A percentile compares a stretch with the other conserved stretches of the same genome.
These are phyloP conservation scores for Hypomyces rosellus DNA, from an alignment of 2,329 filamentous ascomycete genomes.

Conservation along the genomic window DNA sequence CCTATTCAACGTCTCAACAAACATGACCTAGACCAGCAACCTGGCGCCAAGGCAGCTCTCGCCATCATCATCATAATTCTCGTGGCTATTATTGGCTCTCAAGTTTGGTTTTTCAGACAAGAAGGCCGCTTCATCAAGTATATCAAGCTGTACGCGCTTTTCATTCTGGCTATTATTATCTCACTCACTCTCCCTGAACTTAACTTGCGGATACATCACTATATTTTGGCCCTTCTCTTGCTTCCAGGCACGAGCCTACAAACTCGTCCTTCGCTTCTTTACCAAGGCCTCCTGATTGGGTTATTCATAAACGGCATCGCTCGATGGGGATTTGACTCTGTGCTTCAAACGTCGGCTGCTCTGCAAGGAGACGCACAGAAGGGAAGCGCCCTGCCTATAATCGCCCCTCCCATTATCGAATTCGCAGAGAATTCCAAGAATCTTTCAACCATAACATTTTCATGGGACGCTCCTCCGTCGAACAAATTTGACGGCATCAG, in stretches of 20 bases:
- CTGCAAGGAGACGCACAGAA: slow-evolving; percentile 63
- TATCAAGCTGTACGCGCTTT: slow-evolving; percentile 67
- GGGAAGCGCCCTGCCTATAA: slow-evolving; percentile 54
- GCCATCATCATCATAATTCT: slow-evolving; percentile 70
- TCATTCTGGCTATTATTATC: slow-evolving; percentile 61
- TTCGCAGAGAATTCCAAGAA: slow-evolving; percentile 30
- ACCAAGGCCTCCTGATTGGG: slow-evolving; percentile 83
- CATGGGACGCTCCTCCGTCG: slow-evolving; percentile 40
- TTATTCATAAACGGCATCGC: slow-evolving; percentile 92
- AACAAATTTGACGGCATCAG: slow-evolving; percentile 66
- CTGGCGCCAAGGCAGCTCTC: slow-evolving; percentile 78
- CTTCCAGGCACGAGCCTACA: slow-evolving; percentile 85
- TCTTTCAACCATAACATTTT: slow-evolving; percentile 60
- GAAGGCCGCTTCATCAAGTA: slow-evolving; percentile 76
- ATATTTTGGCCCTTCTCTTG: slow-evolving; percentile 80
- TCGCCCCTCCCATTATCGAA: slow-evolving; percentile 42
- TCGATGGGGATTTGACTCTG: slow-evolving; percentile 85
- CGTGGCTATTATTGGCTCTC: slow-evolving; percentile 59
- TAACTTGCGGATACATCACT: slow-evolving; percentile 87
- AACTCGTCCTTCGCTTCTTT: slow-evolving; percentile 75
- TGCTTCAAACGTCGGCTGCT: slow-evolving; percentile 73
- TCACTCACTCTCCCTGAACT: slow-evolving; percentile 68
- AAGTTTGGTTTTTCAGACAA: slow-evolving; percentile 79
- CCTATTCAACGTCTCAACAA: slow-evolving; percentile 88
- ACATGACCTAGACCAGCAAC: slow-evolving; percentile 82